Base-by-base conservation (phyloP, 169 alveolate genomes). In the Eimeria falciformis region DNA sequence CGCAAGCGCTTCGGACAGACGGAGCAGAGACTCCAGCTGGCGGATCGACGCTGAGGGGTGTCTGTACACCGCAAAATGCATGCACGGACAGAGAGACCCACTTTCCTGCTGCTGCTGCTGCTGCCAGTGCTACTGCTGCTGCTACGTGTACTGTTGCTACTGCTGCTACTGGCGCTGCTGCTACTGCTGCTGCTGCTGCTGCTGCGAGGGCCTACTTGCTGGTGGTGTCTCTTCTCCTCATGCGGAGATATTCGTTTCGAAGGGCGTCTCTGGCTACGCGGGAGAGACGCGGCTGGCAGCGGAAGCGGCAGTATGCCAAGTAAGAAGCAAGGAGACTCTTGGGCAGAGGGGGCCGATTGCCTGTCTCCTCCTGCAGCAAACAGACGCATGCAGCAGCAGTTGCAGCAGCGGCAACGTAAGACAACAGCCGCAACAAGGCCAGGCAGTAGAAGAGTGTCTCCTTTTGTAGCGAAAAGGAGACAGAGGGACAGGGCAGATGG, bases 1-100 rank as follows among this genome's bases (percentile, higher is more conserved):
- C 12, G 99, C 99, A 33, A 98, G 93, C 5, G 99, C 98, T 95
- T 98, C 99, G n/a, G 99, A 94, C 45, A 99, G 94, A 55, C 99
- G 96, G 56, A 99, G 98, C 81, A 98, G 93, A 0, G 99, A 97
- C 95, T 99, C 99, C 79, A 99, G 95, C 95, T 98, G 98, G 77
- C 99, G 97, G 21, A 99, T 98, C 50, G 99, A 98, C 33, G 99
- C 99, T 4, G 99, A 97, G 50, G 98, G 97, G 55, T 98, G 95
- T 75, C 98, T 97, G 40, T 93, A 91, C 43, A 68, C 68, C 18
- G 75, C 23, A 47, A 27, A 11, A 17, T 29, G 7, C 65, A 11
- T 11, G 85, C 56, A 25, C 9, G 82, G 9, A n/a, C 9, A 7
- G 18, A 69, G 37, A n/a, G 21, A 5, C 25, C 50, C 9, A 17